phyloP scores from a whole-genome alignment of 2,329 filamentous ascomycete genomes.

The Didymella arachidicola region DNA sequence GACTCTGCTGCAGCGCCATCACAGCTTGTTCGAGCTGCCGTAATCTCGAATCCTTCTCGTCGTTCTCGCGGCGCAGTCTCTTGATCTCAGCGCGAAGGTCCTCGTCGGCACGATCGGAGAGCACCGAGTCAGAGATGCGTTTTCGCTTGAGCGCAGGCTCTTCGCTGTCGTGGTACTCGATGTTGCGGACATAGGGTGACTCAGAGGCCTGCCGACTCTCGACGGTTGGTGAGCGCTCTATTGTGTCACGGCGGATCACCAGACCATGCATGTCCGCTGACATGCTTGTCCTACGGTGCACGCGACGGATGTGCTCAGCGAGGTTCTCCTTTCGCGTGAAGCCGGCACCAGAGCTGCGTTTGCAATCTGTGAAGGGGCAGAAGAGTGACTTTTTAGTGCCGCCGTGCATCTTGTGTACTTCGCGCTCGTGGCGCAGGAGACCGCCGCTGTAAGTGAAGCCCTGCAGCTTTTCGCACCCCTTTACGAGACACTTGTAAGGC shows the following conservation, averaged over 20 bases:
- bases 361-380: constrained; percentile 87
- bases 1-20: constrained; percentile 44
- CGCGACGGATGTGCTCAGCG: constrained; percentile 88
- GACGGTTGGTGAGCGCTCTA: constrained; percentile 31
- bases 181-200: constrained; percentile 34
- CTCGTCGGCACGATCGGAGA: constrained; percentile 36
- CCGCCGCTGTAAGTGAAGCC: constrained; percentile 96
- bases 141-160: constrained; percentile 45
- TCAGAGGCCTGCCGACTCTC: constrained; percentile 35
- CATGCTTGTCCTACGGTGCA: constrained; percentile 65
- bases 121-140: constrained; percentile 38
- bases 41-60: constrained; percentile 51
- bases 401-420: constrained; percentile 90
- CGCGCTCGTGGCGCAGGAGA: constrained; percentile 85
- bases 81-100: constrained; percentile 52
- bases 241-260: constrained; percentile 39
- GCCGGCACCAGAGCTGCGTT: constrained; percentile 84
- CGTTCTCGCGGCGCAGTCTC: constrained; percentile 52
- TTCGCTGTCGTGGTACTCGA: constrained; percentile 38
- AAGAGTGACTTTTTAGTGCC: constrained; percentile 86
- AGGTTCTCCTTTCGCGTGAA: constrained; percentile 95
- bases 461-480: constrained; percentile 88
- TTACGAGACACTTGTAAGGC: constrained; percentile 83
- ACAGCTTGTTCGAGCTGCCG: constrained; percentile 48
- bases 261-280: constrained; percentile 47